Evolutionary conservation across 139 green algal species (phyloP), one percentile per base, ranked within the genome.

Genomic region (Medakamo hakoo): DNA sequence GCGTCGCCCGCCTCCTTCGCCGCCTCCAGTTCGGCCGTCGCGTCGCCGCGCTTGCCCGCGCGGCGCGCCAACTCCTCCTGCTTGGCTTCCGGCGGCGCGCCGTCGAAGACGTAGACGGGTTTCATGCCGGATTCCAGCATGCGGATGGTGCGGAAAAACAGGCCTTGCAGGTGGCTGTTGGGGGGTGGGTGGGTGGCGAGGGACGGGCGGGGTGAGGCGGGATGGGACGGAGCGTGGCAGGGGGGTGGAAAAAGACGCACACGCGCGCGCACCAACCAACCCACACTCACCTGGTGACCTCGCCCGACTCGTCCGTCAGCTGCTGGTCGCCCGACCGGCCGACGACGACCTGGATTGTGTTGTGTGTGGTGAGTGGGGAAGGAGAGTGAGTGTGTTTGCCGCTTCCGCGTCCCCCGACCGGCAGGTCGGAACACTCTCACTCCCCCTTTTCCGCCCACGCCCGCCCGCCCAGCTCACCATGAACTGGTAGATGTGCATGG

Each of bases 401-500:
- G 19, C 48, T 56, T n/a, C 19, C 48, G 48, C 19, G 19, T 56
- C 48, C 48, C 19, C 20, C 19, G 19, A 59, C 5, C 0, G n/a
- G 55, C 21, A 20, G 55, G 22, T 59, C 0, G 0, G 40, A 16
- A 52, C 9, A 9, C 5, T 48, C 26, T 49, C 20, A 49, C 20
- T 32, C 58, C 16, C 40, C 16, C 40, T 52, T 16, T 52, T 16
- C 16, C n/a, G n/a, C n/a, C n/a, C n/a, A n/a, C n/a, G n/a, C n/a
- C 23, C 27, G 9, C 57, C 57, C 27, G 1, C 49, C 21, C 3
- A 19, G 4, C 66, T 25, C 19, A 93, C 87, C 82, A 99, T 77
- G 73, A 95, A 97, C 64, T 96, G 87, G 69, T 99, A 99, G 31
- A 99, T 98, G 76, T 96, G 88, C 91, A 97, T 97, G 49, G 80